These are phyloP conservation scores for Albugo laibachii DNA, from an alignment of 352 stramenopile species.

Conservation along the genomic window DNA sequence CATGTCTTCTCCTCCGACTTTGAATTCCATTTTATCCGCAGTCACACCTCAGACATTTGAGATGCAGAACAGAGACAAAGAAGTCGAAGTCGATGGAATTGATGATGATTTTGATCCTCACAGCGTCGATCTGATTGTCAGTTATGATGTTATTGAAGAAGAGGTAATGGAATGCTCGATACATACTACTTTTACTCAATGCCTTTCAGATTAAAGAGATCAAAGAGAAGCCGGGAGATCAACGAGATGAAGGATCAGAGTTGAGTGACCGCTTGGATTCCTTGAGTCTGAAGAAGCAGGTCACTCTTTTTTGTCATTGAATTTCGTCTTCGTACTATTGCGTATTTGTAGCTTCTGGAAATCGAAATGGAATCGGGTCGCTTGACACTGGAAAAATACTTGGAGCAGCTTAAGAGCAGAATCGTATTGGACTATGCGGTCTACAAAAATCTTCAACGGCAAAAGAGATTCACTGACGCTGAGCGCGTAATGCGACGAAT, in stretches of 20 bases:
- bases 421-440: conserved; percentile 31
- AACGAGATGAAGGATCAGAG: conserved; percentile 6
- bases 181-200: not conserved
- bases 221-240: conserved; percentile 15
- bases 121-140: conserved; percentile 49
- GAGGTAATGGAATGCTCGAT: conserved; percentile 19
- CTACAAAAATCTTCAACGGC: conserved; percentile 20
- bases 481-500: too few species aligned
- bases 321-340: not conserved
- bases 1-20: too few species aligned
- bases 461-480: conserved; percentile 6
- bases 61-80: too few species aligned
- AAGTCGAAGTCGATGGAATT: too few species aligned
- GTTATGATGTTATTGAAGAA: conserved; percentile 74
- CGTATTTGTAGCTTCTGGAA: conserved; percentile 20
- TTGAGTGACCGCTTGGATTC: conserved; percentile 38
- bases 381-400: conserved; percentile 50
- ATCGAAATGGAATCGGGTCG: conserved; percentile 70
- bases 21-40: too few species aligned
- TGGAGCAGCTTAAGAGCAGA: conserved; percentile 20
- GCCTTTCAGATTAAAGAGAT: conserved; percentile 34
- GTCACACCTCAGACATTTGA: too few species aligned
- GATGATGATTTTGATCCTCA: conserved; percentile 17
- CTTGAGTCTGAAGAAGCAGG: conserved; percentile 50
- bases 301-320: not conserved